Conservation (phyloP, 345 rosid species). For the Camelina sativa region DNA sequence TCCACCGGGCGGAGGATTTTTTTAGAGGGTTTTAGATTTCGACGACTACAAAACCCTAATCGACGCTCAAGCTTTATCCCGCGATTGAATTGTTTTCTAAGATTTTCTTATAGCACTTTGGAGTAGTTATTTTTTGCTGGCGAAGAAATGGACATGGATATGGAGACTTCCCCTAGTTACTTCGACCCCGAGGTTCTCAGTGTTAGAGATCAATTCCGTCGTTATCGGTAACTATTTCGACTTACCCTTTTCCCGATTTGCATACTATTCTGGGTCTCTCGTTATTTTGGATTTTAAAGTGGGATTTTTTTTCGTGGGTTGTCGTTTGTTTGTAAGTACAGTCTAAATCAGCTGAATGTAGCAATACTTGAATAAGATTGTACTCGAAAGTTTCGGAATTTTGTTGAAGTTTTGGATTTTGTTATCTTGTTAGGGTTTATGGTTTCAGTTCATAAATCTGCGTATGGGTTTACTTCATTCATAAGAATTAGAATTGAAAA, state of each 20-base stretch:
- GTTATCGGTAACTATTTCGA: conserved; percentile 67
- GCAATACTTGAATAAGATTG: conserved; percentile 14
- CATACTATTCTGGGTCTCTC: background rate
- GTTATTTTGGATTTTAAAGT: background rate
- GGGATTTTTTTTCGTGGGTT: background rate
- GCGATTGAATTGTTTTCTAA: background rate
- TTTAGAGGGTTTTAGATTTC: conserved; percentile 35
- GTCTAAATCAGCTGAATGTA: conserved; percentile 2
- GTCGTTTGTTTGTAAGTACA: background rate
- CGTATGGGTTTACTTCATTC: background rate
- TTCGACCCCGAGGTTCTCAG: conserved; percentile 76
- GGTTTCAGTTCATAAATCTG: conserved; percentile 10
- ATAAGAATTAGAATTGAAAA: background rate
- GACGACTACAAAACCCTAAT: conserved; percentile 10
- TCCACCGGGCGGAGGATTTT: conserved; percentile 28
- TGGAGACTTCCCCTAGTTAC: conserved; percentile 75
- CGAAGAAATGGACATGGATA: conserved; percentile 66
- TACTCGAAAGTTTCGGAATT: background rate
- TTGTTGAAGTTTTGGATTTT: conserved; percentile 22
- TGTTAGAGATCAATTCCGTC: conserved; percentile 79
- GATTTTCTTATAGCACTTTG: background rate
- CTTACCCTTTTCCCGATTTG: conserved; percentile 1
- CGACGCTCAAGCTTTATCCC: conserved; percentile 24
- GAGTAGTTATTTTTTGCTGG: conserved; percentile 7
- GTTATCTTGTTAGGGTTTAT: background rate